Percentiles rank a stretch among this genome's conserved stretches.
Conservation (phyloP, 306 rosid genomes). For the Cyamopsis tetragonoloba region DNA sequence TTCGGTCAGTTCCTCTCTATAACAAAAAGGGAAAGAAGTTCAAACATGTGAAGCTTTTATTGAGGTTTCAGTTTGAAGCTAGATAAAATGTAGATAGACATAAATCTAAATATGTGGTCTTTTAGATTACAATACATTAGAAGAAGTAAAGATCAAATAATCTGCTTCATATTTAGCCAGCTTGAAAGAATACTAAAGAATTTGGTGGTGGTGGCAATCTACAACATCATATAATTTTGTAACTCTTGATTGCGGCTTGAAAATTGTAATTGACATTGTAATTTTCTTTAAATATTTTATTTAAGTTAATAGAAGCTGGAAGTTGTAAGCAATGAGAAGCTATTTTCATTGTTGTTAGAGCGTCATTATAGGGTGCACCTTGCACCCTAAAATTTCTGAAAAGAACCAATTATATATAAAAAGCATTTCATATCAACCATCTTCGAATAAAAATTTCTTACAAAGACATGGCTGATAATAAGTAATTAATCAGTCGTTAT, state of each 20-base stretch:
- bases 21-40: conserved; percentile 55
- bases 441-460: not conserved
- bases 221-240: not conserved
- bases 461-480: not conserved
- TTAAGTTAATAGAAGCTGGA: not conserved
- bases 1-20: conserved; percentile 60
- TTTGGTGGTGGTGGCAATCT: not conserved
- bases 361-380: too few species aligned
- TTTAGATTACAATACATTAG: not conserved
- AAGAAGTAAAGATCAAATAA: too few species aligned
- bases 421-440: not conserved
- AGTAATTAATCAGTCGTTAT: not conserved
- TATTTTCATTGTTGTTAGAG: not conserved
- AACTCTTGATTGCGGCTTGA: not conserved
- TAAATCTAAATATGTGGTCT: not conserved
- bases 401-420: not conserved
- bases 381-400: too few species aligned
- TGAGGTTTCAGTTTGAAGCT: conserved; percentile 40
- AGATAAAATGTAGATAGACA: not conserved
- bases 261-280: not conserved
- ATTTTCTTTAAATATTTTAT: not conserved
- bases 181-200: not conserved
- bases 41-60: conserved; percentile 52
- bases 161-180: not conserved
- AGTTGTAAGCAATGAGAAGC: too few species aligned